phyloP scores from a whole-genome alignment of 1,284 basidiomycete genomes.

The Somion occarium region DNA sequence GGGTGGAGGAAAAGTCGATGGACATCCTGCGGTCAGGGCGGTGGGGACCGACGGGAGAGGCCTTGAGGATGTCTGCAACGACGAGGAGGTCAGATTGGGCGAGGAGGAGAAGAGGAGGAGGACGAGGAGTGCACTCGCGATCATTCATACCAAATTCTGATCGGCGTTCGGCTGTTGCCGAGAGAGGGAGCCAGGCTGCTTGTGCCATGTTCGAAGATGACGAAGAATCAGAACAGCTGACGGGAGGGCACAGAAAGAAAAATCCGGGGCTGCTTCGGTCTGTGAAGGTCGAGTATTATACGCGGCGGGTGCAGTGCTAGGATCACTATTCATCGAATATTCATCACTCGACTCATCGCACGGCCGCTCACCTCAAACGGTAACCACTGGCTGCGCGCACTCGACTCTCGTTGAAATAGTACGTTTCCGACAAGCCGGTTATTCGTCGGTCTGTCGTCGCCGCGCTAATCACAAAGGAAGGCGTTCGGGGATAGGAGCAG shows the following conservation, averaged over 20 bases:
- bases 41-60: constrained; percentile 31
- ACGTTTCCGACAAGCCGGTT: background rate
- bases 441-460: background rate
- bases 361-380: background rate
- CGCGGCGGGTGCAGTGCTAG: background rate
- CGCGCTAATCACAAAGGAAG: background rate
- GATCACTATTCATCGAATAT: background rate
- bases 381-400: background rate
- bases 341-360: background rate
- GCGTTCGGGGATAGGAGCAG: background rate
- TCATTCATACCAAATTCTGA: constrained; percentile 40
- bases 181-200: constrained; percentile 30
- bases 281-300: no score
- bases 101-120: constrained; percentile 8
- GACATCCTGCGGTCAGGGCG: constrained; percentile 39
- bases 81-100: constrained; percentile 10
- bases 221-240: constrained; percentile 1
- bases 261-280: background rate
- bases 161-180: constrained; percentile 43
- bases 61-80: constrained; percentile 40
- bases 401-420: no score
- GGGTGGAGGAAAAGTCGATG: constrained; percentile 48
- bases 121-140: constrained; percentile 9
- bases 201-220: constrained; percentile 27
- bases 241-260: background rate